Evolutionary conservation across 108 stramenopile species (phyloP), one percentile per base, ranked within the genome.

Genomic region (Mediolabrus comicus): DNA sequence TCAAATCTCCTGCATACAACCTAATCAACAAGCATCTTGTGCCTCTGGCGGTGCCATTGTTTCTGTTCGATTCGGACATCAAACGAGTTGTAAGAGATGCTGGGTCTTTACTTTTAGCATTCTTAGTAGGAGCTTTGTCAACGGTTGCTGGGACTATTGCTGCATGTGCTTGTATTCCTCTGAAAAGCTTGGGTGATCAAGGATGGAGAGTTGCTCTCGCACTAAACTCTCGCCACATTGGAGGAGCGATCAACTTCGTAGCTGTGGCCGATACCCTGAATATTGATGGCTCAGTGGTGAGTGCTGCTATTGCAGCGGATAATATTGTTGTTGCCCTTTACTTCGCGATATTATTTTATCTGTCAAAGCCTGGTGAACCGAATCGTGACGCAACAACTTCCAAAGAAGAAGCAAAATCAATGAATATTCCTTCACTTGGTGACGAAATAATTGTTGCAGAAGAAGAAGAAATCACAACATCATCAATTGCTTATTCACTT

Each of bases 211-310:
- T 97, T 2, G 96, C 96, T 4, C 83, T 87, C 25, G 96, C 96
- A 5, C 66, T 97, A 32, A 87, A 88, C 8, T 87, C 93, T 10
- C 67, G 96, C 32, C 96, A 97, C 72, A 97, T 97, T 80, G 96
- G 96, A n/a, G 96, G 96, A 8, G 96, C 96, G 17, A 94, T 97
- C 53, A 95, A 97, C 82, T 97, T 94, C 75, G 88, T 94, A 14
- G 88, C 93, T 25, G 96, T 97, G 27, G 85, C 89, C 13, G 91
- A 95, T 65, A 92, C 94, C 6, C 71, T 95, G 46, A 71, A 72
- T 24, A 83, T 92, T 52, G 60, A 74, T 31, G 88, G 89, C 29
- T 69, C 79, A 11, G 79, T 84, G 3, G 87, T 92, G 7, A 83
- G 88, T 16, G 75, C 81, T 22, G 77, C 84, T 32, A 90, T 95